Conservation (phyloP, 2,329 filamentous ascomycete species). For the Sclerotinia nivalis region DNA sequence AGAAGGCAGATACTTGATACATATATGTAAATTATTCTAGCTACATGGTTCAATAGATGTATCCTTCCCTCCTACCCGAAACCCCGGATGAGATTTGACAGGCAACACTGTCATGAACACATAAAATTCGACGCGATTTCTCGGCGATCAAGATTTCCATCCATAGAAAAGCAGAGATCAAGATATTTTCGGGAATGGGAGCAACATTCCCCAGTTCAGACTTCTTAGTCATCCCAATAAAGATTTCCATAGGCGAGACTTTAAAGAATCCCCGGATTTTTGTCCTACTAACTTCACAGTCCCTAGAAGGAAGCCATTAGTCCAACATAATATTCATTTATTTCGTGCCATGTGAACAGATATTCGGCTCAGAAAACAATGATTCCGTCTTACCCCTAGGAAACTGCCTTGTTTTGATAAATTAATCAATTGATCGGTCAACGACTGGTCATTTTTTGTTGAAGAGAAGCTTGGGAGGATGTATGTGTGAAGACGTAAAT, state of each 20-base stretch:
- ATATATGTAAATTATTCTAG: background rate
- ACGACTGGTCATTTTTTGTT: background rate
- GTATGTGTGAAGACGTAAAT: background rate
- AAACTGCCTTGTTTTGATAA: background rate
- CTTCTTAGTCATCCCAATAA: background rate
- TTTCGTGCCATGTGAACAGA: constrained; percentile 15
- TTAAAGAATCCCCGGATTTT: background rate
- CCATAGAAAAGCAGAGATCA: background rate
- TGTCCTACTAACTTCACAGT: background rate
- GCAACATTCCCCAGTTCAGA: background rate
- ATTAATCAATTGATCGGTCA: background rate
- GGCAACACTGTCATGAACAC: no score
- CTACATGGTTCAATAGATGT: background rate
- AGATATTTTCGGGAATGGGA: background rate
- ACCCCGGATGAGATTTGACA: background rate
- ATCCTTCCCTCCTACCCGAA: background rate
- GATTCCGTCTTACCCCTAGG: background rate
- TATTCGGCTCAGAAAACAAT: constrained; percentile 1
- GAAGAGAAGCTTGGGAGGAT: background rate
- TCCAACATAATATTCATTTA: background rate
- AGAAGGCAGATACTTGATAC: background rate
- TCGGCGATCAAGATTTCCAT: background rate
- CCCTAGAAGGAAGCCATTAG: background rate
- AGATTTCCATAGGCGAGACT: no score
- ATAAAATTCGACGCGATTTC: background rate